A percentile compares a stretch with the other conserved stretches of the same genome.
phyloP scores from a whole-genome alignment of 768 basidiomycete species.

The Tubosaeta sp. region DNA sequence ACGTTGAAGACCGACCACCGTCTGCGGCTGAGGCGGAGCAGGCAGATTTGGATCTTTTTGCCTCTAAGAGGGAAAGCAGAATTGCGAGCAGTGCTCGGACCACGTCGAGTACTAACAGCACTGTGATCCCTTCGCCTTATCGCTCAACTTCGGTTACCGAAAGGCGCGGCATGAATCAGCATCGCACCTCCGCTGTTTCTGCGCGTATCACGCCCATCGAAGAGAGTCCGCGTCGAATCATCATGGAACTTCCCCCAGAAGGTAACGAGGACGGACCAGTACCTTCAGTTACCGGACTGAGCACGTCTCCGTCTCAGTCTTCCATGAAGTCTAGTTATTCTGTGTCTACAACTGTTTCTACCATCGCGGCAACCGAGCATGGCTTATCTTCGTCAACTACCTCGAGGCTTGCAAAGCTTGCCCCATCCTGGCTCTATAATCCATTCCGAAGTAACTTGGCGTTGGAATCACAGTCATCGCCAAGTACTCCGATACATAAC shows the following conservation, averaged over 20 bases:
- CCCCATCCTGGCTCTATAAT: slow-evolving; percentile 78
- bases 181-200: slow-evolving; percentile 47
- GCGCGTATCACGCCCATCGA: slow-evolving; percentile 60
- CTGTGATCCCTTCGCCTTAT: slow-evolving; percentile 33
- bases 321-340: slow-evolving; percentile 57
- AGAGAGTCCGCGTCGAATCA: slow-evolving; percentile 57
- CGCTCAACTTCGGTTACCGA: slow-evolving; percentile 33
- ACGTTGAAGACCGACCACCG: slow-evolving; percentile 33
- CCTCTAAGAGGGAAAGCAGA: slow-evolving; percentile 40
- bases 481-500: slow-evolving; percentile 43
- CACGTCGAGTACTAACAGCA: slow-evolving; percentile 40
- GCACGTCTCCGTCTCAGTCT: slow-evolving; percentile 63
- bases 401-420: slow-evolving; percentile 51
- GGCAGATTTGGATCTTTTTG: slow-evolving; percentile 71
- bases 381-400: slow-evolving; percentile 26
- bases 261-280: slow-evolving; percentile 28
- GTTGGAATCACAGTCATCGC: slow-evolving; percentile 53
- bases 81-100: slow-evolving; percentile 29
- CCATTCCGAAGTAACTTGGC: slow-evolving; percentile 58
- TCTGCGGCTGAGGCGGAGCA: slow-evolving; percentile 60
- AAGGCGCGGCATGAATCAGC: slow-evolving; percentile 37
- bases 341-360: slow-evolving; percentile 35
- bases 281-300: slow-evolving; percentile 36
- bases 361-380: slow-evolving; percentile 14
- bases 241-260: slow-evolving; percentile 50